Evolutionary conservation across 768 basidiomycete species (phyloP), one percentile per base, ranked within the genome.

Genomic region (Hericium coralloides): DNA sequence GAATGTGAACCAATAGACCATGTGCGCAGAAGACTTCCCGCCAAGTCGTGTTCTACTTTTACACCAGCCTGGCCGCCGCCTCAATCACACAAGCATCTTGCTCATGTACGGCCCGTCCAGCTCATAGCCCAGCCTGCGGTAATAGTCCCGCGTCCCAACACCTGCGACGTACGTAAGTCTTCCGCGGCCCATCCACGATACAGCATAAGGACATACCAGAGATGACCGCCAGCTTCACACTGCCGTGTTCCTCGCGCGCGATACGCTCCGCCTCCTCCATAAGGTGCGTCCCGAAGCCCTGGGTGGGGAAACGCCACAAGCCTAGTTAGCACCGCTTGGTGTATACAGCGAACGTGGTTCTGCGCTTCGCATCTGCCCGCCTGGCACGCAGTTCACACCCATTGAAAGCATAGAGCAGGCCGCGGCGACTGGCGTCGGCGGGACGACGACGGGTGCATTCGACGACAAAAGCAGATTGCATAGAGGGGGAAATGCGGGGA

Each of bases 191-290:
- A 52, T 49, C 57, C 31, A 53, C 58, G 52, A n/a, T 23, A 23
- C 45, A 48, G 41, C 41, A 25, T 53, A 49, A 18, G 56, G 39
- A 49, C 84, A 66, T 61, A 83, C 92, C 94, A 39, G 94, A 95
- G 62, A 99, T 99, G 58, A 99, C 95, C n/a, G 89, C 97, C 37
- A 99, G 73, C 72, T 98, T 95, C 60, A 88, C 76, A 69, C 93
- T 98, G 18, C 91, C 95, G 60, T 99, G 97, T 68, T 99, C 97
- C 66, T 98, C 95, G 62, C 87, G 76, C 23, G 97, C 94, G 76
- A 99, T 98, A 65, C 95, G 81, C 70, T 98, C 97, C 9, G 97
- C 97, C 73, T 99, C 97, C 68, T 99, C 97, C 97, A 99, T 99
- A 60, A 99, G 73, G 60, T 98, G 70, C 31, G 94, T 97, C 12